Evolutionary conservation across 1,139 yeast genomes (phyloP).

Genomic region (Debaryomyces nepalensis): DNA sequence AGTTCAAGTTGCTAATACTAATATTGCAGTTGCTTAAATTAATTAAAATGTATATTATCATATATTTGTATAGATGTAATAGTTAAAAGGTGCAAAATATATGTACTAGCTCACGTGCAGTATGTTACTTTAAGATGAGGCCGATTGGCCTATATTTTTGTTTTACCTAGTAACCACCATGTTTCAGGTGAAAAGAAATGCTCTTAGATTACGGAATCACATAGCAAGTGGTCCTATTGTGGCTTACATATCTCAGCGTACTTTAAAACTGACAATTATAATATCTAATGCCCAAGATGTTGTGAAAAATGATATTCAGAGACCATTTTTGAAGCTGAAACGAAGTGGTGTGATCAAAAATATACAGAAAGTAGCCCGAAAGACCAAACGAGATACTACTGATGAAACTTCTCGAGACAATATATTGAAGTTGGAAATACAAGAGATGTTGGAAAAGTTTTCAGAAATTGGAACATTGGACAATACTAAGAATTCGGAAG

Average conservation of each 20-base stretch:
- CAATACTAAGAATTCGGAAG: constrained; percentile 29
- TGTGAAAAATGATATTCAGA: background rate
- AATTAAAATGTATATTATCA: constrained; percentile 1
- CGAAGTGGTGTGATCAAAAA: background rate
- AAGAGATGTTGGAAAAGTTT: constrained; percentile 25
- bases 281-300: no score
- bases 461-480: constrained; percentile 17
- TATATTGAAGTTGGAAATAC: constrained; percentile 31
- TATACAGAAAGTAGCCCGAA: constrained; percentile 15
- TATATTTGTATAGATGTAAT: background rate
- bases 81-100: no score
- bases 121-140: no score
- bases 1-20: constrained; percentile 20
- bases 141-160: no score
- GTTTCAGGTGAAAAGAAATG: no score
- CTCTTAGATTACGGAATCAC: no score
- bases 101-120: no score
- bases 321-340: background rate
- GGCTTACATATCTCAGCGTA: no score
- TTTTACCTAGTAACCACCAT: no score
- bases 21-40: constrained; percentile 14
- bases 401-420: constrained; percentile 34
- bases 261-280: no score
- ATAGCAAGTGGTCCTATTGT: no score
- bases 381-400: constrained; percentile 33